Evolutionary conservation across 2,329 filamentous ascomycete species (phyloP).

Genomic region (Lasiodiplodia hormozganensis): DNA sequence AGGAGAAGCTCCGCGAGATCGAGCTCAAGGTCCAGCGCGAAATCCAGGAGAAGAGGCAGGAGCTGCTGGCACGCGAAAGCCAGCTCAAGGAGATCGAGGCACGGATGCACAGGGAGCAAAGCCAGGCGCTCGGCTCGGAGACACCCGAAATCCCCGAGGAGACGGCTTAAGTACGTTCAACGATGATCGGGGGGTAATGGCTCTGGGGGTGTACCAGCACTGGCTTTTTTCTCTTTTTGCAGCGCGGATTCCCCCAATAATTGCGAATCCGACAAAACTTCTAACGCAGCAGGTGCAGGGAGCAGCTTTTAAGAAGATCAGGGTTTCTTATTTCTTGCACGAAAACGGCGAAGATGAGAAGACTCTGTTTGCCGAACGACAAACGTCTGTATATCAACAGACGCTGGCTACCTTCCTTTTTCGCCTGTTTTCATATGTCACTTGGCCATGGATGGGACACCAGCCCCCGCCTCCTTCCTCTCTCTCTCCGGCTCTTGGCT

Average conservation of each 20-base stretch:
- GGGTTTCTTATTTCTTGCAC: conserved; percentile 26
- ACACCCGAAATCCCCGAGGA: conserved; percentile 23
- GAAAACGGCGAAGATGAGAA: conserved; percentile 8
- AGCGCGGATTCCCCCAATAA: conserved; percentile 24
- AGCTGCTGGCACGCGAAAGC: conserved; percentile 94
- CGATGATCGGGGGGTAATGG: conserved; percentile 23
- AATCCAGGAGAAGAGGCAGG: conserved; percentile 99
- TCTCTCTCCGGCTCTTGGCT: conserved; percentile 16
- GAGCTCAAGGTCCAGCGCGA: conserved; percentile 99
- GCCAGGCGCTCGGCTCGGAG: conserved; percentile 45
- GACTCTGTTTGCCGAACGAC: conserved; percentile 21
- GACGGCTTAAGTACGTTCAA: conserved; percentile 21
- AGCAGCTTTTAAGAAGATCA: conserved; percentile 25
- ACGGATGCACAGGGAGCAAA: conserved; percentile 89
- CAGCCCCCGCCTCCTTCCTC: neutral
- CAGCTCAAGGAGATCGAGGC: conserved; percentile 99
- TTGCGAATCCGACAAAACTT: conserved; percentile 26
- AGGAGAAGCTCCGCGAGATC: conserved; percentile 99
- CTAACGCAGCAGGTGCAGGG: conserved; percentile 29
- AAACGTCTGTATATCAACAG: conserved; percentile 1
- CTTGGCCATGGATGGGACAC: conserved; percentile 11
- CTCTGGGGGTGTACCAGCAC: conserved; percentile 27
- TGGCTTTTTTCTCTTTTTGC: conserved; percentile 28
- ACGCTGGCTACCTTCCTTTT: conserved; percentile 23
- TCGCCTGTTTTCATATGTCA: conserved; percentile 27